A percentile compares a stretch with the other conserved stretches of the same genome.
Conservation (phyloP, 148 eudicot genomes). For the Heliosperma pusillum region DNA sequence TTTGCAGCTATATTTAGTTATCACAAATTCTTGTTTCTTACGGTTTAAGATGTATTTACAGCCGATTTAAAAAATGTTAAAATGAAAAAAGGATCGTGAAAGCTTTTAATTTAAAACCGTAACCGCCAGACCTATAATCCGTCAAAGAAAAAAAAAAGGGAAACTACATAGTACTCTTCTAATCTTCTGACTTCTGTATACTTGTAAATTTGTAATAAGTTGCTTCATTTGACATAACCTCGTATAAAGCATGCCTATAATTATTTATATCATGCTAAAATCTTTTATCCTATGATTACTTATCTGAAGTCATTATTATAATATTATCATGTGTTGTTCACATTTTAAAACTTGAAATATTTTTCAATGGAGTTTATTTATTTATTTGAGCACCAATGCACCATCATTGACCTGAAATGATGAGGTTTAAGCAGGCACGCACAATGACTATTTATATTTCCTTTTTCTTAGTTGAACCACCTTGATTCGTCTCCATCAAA, state of each 20-base stretch:
- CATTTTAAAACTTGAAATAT: slow-evolving; percentile 19
- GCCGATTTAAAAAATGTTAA: no score
- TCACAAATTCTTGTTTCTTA: no score
- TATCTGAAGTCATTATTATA: slow-evolving; percentile 1
- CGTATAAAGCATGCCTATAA: slow-evolving; percentile 9
- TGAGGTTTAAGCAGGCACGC: slow-evolving; percentile 13
- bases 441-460: not conserved
- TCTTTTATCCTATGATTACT: slow-evolving; percentile 14
- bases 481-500: not conserved
- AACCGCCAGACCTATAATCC: no score
- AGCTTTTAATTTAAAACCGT: no score
- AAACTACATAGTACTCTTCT: no score
- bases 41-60: no score
- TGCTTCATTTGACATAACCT: slow-evolving; percentile 19
- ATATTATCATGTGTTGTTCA: slow-evolving; percentile 16
- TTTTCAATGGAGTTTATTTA: slow-evolving; percentile 9
- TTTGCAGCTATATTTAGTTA: no score
- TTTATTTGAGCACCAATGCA: slow-evolving; percentile 23
- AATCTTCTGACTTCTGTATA: no score
- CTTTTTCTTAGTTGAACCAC: not conserved
- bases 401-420: slow-evolving; percentile 19
- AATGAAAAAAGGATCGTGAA: no score
- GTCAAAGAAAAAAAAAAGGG: no score
- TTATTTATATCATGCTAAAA: slow-evolving; percentile 13
- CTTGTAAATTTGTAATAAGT: no score